Conservation (phyloP, 2,329 filamentous ascomycete genomes). For the Epichloe elymi region DNA sequence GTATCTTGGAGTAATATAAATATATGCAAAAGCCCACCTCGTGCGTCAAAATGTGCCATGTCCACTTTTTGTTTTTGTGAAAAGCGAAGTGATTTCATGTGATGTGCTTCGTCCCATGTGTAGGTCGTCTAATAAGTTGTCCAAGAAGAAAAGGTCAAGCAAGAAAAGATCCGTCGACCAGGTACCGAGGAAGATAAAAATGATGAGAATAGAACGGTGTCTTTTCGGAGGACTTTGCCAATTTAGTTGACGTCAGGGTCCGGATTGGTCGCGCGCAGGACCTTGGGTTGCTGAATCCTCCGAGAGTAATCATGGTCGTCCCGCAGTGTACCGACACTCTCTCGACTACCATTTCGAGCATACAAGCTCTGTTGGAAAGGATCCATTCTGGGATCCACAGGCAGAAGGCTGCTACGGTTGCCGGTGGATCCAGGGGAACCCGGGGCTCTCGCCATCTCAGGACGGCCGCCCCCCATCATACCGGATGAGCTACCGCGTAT, state of each 20-base stretch:
- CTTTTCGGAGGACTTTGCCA: neutral
- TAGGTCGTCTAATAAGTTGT: slow-evolving; percentile 13
- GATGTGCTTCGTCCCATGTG: slow-evolving; percentile 20
- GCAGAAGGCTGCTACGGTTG: slow-evolving; percentile 39
- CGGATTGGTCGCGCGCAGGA: slow-evolving; percentile 50
- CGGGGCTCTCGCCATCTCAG: slow-evolving; percentile 27
- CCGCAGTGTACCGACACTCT: slow-evolving; percentile 49
- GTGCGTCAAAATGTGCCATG: neutral
- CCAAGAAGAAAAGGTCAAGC: slow-evolving; percentile 5
- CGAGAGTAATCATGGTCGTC: slow-evolving; percentile 55
- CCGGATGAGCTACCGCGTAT: slow-evolving; percentile 38
- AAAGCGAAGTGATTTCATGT: slow-evolving; percentile 17
- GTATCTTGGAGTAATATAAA: slow-evolving; percentile 20
- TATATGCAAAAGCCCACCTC: slow-evolving; percentile 4
- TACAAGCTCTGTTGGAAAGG: slow-evolving; percentile 46
- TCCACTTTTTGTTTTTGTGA: slow-evolving; percentile 7
- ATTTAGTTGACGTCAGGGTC: slow-evolving; percentile 28
- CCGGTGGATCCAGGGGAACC: slow-evolving; percentile 24
- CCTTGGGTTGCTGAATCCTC: slow-evolving; percentile 40
- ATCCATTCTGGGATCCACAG: slow-evolving; percentile 50
- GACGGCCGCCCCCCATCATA: slow-evolving; percentile 29
- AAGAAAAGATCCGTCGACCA: neutral
- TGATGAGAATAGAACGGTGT: neutral
- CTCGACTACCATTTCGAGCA: slow-evolving; percentile 43
- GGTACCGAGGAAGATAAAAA: neutral